phyloP scores from a whole-genome alignment of 768 basidiomycete species.

The Mycena epipterygia region DNA sequence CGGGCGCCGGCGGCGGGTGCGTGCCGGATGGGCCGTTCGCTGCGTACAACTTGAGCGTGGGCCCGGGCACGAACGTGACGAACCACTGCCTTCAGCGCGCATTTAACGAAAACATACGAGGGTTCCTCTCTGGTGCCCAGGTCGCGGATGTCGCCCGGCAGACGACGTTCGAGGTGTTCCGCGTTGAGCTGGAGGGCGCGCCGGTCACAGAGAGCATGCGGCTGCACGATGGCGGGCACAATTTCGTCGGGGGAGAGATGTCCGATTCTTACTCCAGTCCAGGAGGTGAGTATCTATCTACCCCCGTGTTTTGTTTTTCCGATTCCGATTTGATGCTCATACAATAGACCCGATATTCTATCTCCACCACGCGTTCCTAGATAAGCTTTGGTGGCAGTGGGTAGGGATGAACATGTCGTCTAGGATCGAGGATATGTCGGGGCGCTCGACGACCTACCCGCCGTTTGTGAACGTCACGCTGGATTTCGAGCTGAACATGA shows the following conservation, averaged over 20 bases:
- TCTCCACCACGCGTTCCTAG: constrained; percentile 55
- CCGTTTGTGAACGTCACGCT: constrained; percentile 50
- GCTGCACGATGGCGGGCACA: constrained; percentile 53
- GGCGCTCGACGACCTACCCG: constrained; percentile 45
- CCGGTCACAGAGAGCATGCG: constrained; percentile 43
- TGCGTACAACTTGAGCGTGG: constrained; percentile 47
- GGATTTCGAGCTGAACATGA: constrained; percentile 45
- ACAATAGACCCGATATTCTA: constrained; percentile 54
- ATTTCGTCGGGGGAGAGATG: constrained; percentile 51
- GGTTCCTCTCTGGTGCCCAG: constrained; percentile 36
- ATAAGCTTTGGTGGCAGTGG: constrained; percentile 60
- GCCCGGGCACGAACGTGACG: constrained; percentile 50
- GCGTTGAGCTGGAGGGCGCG: constrained; percentile 52
- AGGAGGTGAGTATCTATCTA: constrained; percentile 47
- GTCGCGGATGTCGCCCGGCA: constrained; percentile 41
- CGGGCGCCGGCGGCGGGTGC: constrained; percentile 39
- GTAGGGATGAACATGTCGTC: constrained; percentile 40
- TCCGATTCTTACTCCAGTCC: constrained; percentile 53
- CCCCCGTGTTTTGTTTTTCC: not conserved
- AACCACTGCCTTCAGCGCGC: constrained; percentile 52
- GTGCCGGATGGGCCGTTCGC: constrained; percentile 52
- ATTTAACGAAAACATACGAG: constrained; percentile 40
- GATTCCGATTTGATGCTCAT: not conserved
- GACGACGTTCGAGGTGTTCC: constrained; percentile 50
- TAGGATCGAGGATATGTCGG: constrained; percentile 52